Conservation (phyloP, 2,329 filamentous ascomycete species). For the Nigrospora oryzae region DNA sequence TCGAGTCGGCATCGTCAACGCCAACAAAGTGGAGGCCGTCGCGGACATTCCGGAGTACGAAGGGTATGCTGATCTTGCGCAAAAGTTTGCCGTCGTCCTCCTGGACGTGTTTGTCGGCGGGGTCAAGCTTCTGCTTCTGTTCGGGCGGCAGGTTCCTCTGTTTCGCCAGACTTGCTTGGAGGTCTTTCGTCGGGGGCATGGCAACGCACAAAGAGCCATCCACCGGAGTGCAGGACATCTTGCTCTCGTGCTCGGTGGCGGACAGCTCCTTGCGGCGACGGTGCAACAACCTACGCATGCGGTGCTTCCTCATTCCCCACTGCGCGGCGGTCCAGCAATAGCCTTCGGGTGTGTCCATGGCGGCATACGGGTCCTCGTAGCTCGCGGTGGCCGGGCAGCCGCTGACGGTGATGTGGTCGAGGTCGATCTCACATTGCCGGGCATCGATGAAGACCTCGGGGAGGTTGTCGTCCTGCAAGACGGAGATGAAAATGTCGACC, state of each 20-base stretch:
- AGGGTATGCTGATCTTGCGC: slow-evolving; percentile 59
- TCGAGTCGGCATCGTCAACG: slow-evolving; percentile 65
- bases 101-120: slow-evolving; percentile 23
- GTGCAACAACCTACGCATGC: slow-evolving; percentile 45
- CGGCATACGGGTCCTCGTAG: slow-evolving; percentile 60
- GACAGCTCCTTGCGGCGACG: slow-evolving; percentile 44
- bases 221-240: slow-evolving; percentile 43
- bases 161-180: slow-evolving; percentile 12
- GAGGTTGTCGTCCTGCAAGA: slow-evolving; percentile 41
- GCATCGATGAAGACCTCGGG: slow-evolving; percentile 52
- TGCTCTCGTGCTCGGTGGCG: slow-evolving; percentile 44
- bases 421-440: slow-evolving; percentile 52
- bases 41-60: slow-evolving; percentile 63
- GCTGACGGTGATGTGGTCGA: slow-evolving; percentile 43
- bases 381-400: slow-evolving; percentile 33
- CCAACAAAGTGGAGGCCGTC: slow-evolving; percentile 93
- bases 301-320: slow-evolving; percentile 65
- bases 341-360: slow-evolving; percentile 49
- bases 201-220: slow-evolving; percentile 40
- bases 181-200: slow-evolving; percentile 26
- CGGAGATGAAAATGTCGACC: slow-evolving; percentile 72
- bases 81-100: slow-evolving; percentile 27
- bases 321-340: slow-evolving; percentile 63
- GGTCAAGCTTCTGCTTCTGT: slow-evolving; percentile 25
- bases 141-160: slow-evolving; percentile 11